Conservation (phyloP, 768 basidiomycete species). For the Rhodotorula diobovata region DNA sequence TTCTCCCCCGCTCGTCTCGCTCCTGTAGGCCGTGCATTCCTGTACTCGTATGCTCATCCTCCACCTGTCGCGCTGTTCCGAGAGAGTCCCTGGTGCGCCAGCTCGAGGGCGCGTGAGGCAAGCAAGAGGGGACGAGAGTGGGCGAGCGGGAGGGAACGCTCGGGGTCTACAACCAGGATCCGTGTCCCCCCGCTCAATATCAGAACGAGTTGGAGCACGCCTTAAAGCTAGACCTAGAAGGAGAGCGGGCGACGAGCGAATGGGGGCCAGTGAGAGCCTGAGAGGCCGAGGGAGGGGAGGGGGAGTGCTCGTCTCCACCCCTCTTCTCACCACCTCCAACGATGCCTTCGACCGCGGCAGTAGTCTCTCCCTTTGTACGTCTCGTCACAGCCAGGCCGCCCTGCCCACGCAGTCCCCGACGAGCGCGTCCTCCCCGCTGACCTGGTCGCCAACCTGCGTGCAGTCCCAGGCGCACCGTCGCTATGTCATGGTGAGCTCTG, state of each 20-base stretch:
- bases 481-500: conserved; percentile 38
- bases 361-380: conserved; percentile 30
- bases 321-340: neutral
- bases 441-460: too few relatives aligned
- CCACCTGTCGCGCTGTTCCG: too few relatives aligned
- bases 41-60: neutral
- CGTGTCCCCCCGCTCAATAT: too few relatives aligned
- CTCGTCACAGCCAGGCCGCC: too few relatives aligned
- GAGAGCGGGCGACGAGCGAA: neutral
- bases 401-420: neutral
- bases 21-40: neutral
- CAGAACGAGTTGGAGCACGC: too few relatives aligned
- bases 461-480: conserved; percentile 40
- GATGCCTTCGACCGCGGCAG: conserved; percentile 19
- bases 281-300: neutral
- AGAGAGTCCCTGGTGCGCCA: too few relatives aligned
- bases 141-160: too few relatives aligned
- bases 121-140: too few relatives aligned
- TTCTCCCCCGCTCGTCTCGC: neutral
- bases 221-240: too few relatives aligned
- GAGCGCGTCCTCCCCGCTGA: neutral
- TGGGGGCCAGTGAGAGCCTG: neutral
- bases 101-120: too few relatives aligned
- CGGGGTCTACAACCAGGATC: too few relatives aligned
- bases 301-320: neutral